Base-by-base conservation (phyloP, 2,329 filamentous ascomycete genomes). In the Aspergillus tanneri region DNA sequence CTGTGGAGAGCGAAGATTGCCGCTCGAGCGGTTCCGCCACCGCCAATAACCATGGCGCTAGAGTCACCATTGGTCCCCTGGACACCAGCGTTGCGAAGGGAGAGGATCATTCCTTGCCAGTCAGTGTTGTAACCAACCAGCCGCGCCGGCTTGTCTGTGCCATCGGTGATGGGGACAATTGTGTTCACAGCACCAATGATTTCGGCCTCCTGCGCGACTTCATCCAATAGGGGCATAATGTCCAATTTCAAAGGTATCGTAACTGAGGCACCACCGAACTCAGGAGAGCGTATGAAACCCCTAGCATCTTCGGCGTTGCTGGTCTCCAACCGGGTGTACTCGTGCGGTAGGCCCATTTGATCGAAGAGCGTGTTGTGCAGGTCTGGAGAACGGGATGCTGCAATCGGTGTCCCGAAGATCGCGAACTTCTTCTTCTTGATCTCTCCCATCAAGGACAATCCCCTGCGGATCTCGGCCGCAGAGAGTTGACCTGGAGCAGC, bases 161-260 rank as follows among this genome's bases (percentile, higher is more conserved):
- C 74, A 3, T 68, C 73, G 6, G 58, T 62, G 3, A 81, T 64
- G 0, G 87, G 85, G 22, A 96, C 82, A 61, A 99, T 86, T 14
- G 93, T 99, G 73, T 99, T 99, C 55, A 97, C 87, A 3, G 93
- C 93, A 18, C 93, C 93, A 53, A 99, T 96, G 23, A 82, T 76
- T 55, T 82, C 81, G 11, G 90, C 92, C 45, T 93, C 85, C 23
- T 85, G 81, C 0, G 90, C 86, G 49, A 96, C 77, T 44, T 86
- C 83, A 64, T 97, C 90, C 11, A 99, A 75, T 4, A 92, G 72
- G 0, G 81, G 77, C 73, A 95, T 90, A 49, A 97, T 84, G 59
- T 95, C 89, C 23, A 93, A 76, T 73, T 99, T 99, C 46, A 99
- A 77, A 1, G 93, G 93, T 42, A 99, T 97, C 0, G 93, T 99